phyloP scores from a whole-genome alignment of 2,329 filamentous ascomycete species.

The Calonectria fujianensis region DNA sequence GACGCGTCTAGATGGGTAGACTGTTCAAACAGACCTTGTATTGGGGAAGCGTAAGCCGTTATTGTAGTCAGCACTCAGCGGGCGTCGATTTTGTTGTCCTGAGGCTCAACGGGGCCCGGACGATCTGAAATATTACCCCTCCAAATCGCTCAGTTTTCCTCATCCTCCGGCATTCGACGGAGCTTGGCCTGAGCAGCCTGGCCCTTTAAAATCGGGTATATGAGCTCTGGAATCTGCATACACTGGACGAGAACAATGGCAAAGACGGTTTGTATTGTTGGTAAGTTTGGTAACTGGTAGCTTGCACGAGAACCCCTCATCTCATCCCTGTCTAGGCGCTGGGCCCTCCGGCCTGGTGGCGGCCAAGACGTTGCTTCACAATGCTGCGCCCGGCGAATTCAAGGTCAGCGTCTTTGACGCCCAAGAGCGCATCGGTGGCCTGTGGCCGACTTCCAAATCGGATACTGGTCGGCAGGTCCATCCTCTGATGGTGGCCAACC shows the following conservation, averaged over 20 bases:
- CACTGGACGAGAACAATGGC: constrained; percentile 56
- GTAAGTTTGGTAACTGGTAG: constrained; percentile 49
- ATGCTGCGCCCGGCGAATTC: constrained; percentile 73
- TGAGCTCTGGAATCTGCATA: constrained; percentile 46
- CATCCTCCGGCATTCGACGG: constrained; percentile 28
- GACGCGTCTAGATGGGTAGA: neutral
- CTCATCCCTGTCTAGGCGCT: constrained; percentile 69
- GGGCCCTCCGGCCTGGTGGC: constrained; percentile 81
- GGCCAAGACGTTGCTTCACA: constrained; percentile 82
- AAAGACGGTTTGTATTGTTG: constrained; percentile 65
- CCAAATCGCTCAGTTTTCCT: constrained; percentile 52
- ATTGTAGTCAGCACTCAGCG: neutral
- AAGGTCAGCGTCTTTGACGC: constrained; percentile 82
- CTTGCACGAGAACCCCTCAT: constrained; percentile 14
- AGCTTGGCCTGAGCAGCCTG: constrained; percentile 25
- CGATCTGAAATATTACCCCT: constrained; percentile 31
- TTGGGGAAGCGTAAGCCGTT: neutral
- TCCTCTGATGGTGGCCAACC: constrained; percentile 82
- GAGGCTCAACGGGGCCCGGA: neutral
- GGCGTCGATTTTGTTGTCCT: constrained; percentile 11
- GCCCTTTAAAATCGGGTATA: constrained; percentile 38
- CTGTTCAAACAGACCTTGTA: neutral
- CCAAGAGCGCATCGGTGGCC: constrained; percentile 79
- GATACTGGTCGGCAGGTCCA: constrained; percentile 74
- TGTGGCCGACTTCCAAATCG: constrained; percentile 79